These are phyloP conservation scores for Aspergillus piperis DNA, from an alignment of 2,329 filamentous ascomycete genomes.

Conservation along the genomic window DNA sequence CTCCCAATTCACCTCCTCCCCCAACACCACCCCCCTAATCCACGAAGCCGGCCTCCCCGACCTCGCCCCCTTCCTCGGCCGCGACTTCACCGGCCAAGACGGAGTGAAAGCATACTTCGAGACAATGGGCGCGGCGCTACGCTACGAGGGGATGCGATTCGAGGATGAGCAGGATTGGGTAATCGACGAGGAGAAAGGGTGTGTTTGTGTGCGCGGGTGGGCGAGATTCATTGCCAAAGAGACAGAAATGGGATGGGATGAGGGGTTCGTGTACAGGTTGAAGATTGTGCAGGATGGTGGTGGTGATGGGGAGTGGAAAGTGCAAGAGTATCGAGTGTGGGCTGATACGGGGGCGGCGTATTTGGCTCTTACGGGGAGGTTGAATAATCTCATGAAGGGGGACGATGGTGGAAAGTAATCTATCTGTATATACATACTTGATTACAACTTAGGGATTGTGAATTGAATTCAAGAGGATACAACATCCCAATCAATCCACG, in stretches of 20 bases:
- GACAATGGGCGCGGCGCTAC: slow-evolving; percentile 32
- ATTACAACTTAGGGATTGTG: too few species aligned
- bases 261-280: slow-evolving; percentile 44
- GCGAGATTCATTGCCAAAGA: slow-evolving; percentile 38
- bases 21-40: slow-evolving; percentile 24
- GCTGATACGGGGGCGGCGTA: slow-evolving; percentile 49
- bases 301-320: slow-evolving; percentile 25
- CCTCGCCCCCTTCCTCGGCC: slow-evolving; percentile 47
- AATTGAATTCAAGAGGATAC: not conserved
- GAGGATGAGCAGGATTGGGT: slow-evolving; percentile 39
- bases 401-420: too few species aligned
- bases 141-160: slow-evolving; percentile 41
- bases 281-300: slow-evolving; percentile 33
- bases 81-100: slow-evolving; percentile 39
- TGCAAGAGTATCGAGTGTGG: slow-evolving; percentile 47
- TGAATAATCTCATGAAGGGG: slow-evolving; percentile 2
- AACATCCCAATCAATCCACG: slow-evolving; percentile 50
- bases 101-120: slow-evolving; percentile 42
- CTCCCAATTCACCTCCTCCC: slow-evolving; percentile 38
- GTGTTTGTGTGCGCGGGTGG: slow-evolving; percentile 37
- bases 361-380: slow-evolving; percentile 35
- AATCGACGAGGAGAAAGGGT: slow-evolving; percentile 35
- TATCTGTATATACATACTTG: not conserved
- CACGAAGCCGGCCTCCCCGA: slow-evolving; percentile 44
- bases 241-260: slow-evolving; percentile 43